Evolutionary conservation across 306 rosid species (phyloP), one percentile per base, ranked within the genome.

Genomic region (Pterocarpus macrocarpus): DNA sequence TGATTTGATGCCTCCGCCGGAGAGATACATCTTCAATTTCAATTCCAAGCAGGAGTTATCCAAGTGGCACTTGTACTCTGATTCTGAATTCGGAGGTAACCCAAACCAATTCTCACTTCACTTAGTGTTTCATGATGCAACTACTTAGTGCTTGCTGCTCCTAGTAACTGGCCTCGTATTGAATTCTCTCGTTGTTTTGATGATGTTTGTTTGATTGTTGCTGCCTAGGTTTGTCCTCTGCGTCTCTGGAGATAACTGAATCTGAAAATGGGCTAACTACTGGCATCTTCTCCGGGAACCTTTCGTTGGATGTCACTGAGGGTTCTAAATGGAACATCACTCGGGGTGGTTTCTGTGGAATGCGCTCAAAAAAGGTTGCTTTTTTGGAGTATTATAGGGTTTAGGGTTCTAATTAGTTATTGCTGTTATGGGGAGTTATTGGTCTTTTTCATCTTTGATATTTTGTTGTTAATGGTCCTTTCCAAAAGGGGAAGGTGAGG

Each of bases 41-140:
- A 86, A 88, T 81, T 89, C 99, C 5, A 90, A 89, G 88, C 84
- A 90, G 9, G 98, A 95, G 79, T 67, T 95, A 36, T 89, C 86
- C 79, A 95, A 76, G 80, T 95, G 99, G 99, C 97, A 95, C 85
- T 85, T 95, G 35, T 95, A 93, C 83, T 92, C 99, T 4, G 99
- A 93, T 85, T 90, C 97, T 52, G 99, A 95, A 83, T 93, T 86
- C 75, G 97, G 98, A 88, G 98, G 99, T 82, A 55, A 50, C 47
- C 53, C 53, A 1, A 47, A 47, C 12, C 12, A 45, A 22, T 22
- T 22, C 28, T 22, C 28, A 22, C 28, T 22, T 22, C 28, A 22
- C 28, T 22, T 22, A 22, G 28, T 22, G 28, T 22, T 22, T 22
- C 28, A 22, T 22, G 28, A 22, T 22, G 28, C 28, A 22, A 22